These are phyloP conservation scores for Singerocomus rubriflavus DNA, from an alignment of 1,284 basidiomycete genomes.

Conservation along the genomic window DNA sequence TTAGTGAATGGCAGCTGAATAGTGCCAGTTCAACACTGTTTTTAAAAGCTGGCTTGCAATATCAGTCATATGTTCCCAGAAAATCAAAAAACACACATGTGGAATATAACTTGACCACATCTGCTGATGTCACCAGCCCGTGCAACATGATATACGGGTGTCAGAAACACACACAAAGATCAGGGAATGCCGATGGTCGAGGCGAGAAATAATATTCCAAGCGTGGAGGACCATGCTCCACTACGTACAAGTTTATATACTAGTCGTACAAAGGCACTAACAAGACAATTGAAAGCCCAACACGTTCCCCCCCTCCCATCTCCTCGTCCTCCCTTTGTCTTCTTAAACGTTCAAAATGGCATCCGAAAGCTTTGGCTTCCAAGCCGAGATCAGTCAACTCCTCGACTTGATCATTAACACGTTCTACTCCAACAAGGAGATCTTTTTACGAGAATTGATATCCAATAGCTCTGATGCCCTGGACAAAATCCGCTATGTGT, in stretches of 20 bases:
- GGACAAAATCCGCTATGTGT: conserved; percentile 95
- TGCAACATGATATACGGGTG: conserved; percentile 82
- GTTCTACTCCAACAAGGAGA: conserved; percentile 99
- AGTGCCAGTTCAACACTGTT: conserved; percentile 26
- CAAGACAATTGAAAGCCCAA: no score
- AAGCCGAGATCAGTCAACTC: conserved; percentile 96
- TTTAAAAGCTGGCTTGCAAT: conserved; percentile 53
- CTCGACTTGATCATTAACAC: conserved; percentile 94
- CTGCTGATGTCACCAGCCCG: conserved; percentile 74
- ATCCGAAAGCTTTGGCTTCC: conserved; percentile 85
- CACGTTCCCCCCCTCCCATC: conserved; percentile 14
- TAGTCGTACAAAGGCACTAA: no score
- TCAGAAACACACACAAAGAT: no score
- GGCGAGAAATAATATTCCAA: no score
- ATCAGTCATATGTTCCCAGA: conserved; percentile 11
- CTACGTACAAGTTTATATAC: no score
- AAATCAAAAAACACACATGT: conserved; percentile 66
- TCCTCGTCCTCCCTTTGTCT: conserved; percentile 2
- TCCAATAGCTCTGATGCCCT: conserved; percentile 93
- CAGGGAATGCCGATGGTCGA: no score
- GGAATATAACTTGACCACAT: conserved; percentile 76
- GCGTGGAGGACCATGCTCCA: no score
- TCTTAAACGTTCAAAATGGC: conserved; percentile 49
- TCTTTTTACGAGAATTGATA: conserved; percentile 95
- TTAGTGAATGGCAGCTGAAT: no score